Evolutionary conservation across 2,329 filamentous ascomycete species (phyloP).

Genomic region (Arthrobotrys sinensis): DNA sequence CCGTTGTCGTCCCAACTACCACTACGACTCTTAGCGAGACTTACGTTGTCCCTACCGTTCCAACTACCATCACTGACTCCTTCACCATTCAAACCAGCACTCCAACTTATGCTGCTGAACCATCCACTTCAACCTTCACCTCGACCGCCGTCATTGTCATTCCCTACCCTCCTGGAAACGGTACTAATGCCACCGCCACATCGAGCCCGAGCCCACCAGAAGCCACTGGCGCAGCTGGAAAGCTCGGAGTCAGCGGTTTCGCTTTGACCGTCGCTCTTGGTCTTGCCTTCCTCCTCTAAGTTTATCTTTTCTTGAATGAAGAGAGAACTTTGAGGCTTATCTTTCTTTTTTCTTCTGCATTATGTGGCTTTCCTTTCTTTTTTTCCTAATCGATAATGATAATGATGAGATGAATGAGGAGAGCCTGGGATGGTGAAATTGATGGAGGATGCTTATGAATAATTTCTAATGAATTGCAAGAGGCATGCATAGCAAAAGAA

Average conservation of each 20-base stretch:
- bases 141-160: slow-evolving; percentile 44
- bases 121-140: slow-evolving; percentile 36
- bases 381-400: slow-evolving; percentile 41
- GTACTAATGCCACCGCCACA: slow-evolving; percentile 41
- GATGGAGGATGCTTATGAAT: slow-evolving; percentile 12
- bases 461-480: slow-evolving; percentile 51
- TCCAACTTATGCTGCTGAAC: slow-evolving; percentile 6
- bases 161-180: slow-evolving; percentile 33
- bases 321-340: background rate
- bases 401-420: slow-evolving; percentile 41
- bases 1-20: background rate
- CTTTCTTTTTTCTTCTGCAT: slow-evolving; percentile 23
- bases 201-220: slow-evolving; percentile 35
- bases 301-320: background rate
- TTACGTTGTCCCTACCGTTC: background rate
- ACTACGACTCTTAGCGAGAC: background rate
- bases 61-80: slow-evolving; percentile 13
- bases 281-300: slow-evolving; percentile 53
- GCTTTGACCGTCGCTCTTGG: slow-evolving; percentile 55
- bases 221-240: slow-evolving; percentile 52
- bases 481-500: background rate
- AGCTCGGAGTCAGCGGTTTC: slow-evolving; percentile 52
- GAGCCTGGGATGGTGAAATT: slow-evolving; percentile 12
- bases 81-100: slow-evolving; percentile 4
- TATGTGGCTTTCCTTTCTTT: slow-evolving; percentile 6